A percentile compares a stretch with the other conserved stretches of the same genome.
These are phyloP conservation scores for Colletotrichum salicis DNA, from an alignment of 2,329 filamentous ascomycete genomes.

Conservation along the genomic window DNA sequence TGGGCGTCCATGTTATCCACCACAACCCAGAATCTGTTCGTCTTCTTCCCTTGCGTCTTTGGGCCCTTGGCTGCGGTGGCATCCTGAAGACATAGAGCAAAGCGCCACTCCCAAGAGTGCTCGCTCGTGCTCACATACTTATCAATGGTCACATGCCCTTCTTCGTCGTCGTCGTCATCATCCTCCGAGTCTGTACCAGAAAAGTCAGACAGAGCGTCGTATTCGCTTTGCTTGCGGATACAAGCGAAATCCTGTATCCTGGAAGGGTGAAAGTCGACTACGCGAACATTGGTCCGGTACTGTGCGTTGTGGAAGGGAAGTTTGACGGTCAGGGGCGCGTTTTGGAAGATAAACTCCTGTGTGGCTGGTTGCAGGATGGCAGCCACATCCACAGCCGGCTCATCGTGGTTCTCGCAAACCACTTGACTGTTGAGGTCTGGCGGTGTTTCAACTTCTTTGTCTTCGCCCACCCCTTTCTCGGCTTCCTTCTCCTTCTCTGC, in stretches of 20 bases:
- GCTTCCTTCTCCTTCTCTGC: constrained; percentile 26
- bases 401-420: constrained; percentile 56
- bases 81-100: constrained; percentile 82
- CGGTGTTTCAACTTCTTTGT: constrained; percentile 40
- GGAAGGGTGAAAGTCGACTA: constrained; percentile 82
- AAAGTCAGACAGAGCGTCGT: constrained; percentile 60
- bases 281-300: constrained; percentile 76
- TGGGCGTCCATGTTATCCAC: constrained; percentile 70
- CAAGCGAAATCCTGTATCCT: constrained; percentile 77
- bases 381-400: constrained; percentile 47
- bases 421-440: constrained; percentile 52
- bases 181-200: constrained; percentile 45
- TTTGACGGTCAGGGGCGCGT: constrained; percentile 46
- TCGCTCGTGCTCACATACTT: constrained; percentile 38
- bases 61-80: constrained; percentile 49
- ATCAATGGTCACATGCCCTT: constrained; percentile 35
- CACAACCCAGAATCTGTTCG: constrained; percentile 69
- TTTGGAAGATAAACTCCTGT: constrained; percentile 57
- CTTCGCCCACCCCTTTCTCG: constrained; percentile 39
- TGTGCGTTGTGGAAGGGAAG: constrained; percentile 80
- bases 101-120: constrained; percentile 82
- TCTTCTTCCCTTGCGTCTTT: constrained; percentile 48
- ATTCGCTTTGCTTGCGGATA: constrained; percentile 57
- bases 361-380: constrained; percentile 52
- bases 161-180: constrained; percentile 44